Base-by-base conservation (phyloP, 2,329 filamentous ascomycete species). In the Drechslerella dactyloides region DNA sequence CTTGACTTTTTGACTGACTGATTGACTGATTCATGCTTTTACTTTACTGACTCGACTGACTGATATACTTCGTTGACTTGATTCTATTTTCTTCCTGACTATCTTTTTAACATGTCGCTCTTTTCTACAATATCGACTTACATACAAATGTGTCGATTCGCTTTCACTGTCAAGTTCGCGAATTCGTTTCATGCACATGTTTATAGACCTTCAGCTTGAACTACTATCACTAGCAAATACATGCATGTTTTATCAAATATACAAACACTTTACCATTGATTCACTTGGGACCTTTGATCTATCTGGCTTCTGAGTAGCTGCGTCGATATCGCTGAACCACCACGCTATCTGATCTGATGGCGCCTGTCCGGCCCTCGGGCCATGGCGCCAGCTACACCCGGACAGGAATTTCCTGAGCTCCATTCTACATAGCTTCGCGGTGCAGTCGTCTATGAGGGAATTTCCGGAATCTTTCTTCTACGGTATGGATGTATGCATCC, bases 381-480 rank as follows among this genome's bases (percentile, higher is more conserved):
- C 11, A 17, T 48, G 2, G 8, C 15, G 5, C n/a, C 19, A 19
- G 44, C 17, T 21, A 19, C 5, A 6, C 44, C 44, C 11, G 44
- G 35, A 54, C 4, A 19, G 44, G 17, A 48, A 19, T 48, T 48
- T 48, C 21, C 44, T 4, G 44, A 19, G 4, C 17, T 48, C 19
- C 17, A 51, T 50, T 61, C 58, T 56, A 52, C 40, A 15, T 51
- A 27, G 51, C 50, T 53, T 48, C 46, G 48, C 40, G 21, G 51
- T 44, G 52, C 48, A 44, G 48, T 61, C 21, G 46, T 57, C 58
- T 70, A 70, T 70, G 66, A 70, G 66, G 66, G 66, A 70, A 70
- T 70, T 70, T 70, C 48, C 62, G 48, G 53, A 48, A 56, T 40
- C 17, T 40, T 56, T 23, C 53, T 19, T 17, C 24, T 21, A 15